A percentile compares a stretch with the other conserved stretches of the same genome.
phyloP scores from a whole-genome alignment of 1,284 basidiomycete genomes.

The Moesziomyces parantarcticus region DNA sequence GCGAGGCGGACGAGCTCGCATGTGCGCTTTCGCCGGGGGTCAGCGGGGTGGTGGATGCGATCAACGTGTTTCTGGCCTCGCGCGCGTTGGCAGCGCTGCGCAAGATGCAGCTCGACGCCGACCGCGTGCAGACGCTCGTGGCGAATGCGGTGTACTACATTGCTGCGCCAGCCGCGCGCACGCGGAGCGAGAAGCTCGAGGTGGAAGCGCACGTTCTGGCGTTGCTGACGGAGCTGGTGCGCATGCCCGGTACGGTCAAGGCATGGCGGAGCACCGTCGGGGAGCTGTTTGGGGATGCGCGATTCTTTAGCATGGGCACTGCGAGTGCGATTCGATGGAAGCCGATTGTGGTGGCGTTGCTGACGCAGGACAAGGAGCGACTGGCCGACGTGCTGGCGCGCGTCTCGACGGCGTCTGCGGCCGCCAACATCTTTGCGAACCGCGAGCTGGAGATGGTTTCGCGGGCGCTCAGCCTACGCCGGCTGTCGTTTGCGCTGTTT shows the following conservation, averaged over 20 bases:
- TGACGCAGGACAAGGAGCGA: slow-evolving; percentile 87
- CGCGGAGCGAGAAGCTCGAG: slow-evolving; percentile 67
- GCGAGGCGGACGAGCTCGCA: slow-evolving; percentile 36
- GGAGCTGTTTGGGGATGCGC: slow-evolving; percentile 85
- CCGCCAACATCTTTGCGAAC: slow-evolving; percentile 96
- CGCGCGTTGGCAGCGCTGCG: slow-evolving; percentile 81
- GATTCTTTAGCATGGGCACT: slow-evolving; percentile 82
- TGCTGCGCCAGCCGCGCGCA: slow-evolving; percentile 81
- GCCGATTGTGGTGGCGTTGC: slow-evolving; percentile 80
- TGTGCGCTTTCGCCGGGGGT: slow-evolving; percentile 10
- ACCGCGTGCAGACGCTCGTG: slow-evolving; percentile 82
- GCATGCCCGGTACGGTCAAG: slow-evolving; percentile 81
- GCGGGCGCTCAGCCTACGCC: slow-evolving; percentile 86
- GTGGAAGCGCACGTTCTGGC: slow-evolving; percentile 73
- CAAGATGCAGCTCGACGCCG: slow-evolving; percentile 83
- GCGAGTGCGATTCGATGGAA: slow-evolving; percentile 77
- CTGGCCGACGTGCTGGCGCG: slow-evolving; percentile 79
- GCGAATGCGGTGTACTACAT: slow-evolving; percentile 87
- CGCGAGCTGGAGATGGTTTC: slow-evolving; percentile 90
- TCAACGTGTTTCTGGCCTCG: slow-evolving; percentile 79
- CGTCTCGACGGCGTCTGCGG: slow-evolving; percentile 73
- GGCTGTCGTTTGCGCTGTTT: slow-evolving; percentile 86
- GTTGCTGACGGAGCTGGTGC: slow-evolving; percentile 78
- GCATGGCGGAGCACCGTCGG: slow-evolving; percentile 83
- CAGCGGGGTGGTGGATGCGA: slow-evolving; percentile 67